Evolutionary conservation across 495 filamentous ascomycete species (phyloP).

Genomic region (Corynascus novoguineensis): DNA sequence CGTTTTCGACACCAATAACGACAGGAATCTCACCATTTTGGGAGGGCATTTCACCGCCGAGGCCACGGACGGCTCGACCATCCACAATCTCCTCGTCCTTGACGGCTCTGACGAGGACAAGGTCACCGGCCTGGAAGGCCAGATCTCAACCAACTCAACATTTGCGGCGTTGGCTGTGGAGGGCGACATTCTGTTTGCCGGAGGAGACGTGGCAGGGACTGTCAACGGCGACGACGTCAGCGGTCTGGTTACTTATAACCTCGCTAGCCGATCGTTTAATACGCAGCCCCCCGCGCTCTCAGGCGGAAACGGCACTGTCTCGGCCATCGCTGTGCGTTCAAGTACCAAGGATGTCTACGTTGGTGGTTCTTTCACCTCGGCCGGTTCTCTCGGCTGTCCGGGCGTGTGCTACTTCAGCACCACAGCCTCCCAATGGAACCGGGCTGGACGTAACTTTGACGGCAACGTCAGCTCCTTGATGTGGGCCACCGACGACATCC

Average conservation of each 20-base stretch:
- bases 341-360: slow-evolving; percentile 72
- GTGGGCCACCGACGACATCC: slow-evolving; percentile 63
- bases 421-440: slow-evolving; percentile 63
- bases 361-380: slow-evolving; percentile 72
- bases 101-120: slow-evolving; percentile 49
- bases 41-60: slow-evolving; percentile 81
- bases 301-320: slow-evolving; percentile 64
- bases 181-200: slow-evolving; percentile 69
- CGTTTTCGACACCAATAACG: slow-evolving; percentile 62
- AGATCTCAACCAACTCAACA: slow-evolving; percentile 63
- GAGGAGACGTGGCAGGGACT: slow-evolving; percentile 69
- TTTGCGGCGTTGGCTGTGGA: slow-evolving; percentile 66
- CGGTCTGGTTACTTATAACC: slow-evolving; percentile 76
- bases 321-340: slow-evolving; percentile 63
- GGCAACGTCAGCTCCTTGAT: slow-evolving; percentile 65
- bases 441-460: slow-evolving; percentile 60
- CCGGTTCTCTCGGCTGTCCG: slow-evolving; percentile 76
- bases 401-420: slow-evolving; percentile 75
- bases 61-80: slow-evolving; percentile 59
- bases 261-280: slow-evolving; percentile 54
- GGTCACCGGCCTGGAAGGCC: slow-evolving; percentile 66
- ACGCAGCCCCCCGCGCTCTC: slow-evolving; percentile 66
- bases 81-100: slow-evolving; percentile 76
- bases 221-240: slow-evolving; percentile 56
- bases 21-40: slow-evolving; percentile 75